Conservation (phyloP, 139 green algal genomes). For the Closterium sp. region DNA sequence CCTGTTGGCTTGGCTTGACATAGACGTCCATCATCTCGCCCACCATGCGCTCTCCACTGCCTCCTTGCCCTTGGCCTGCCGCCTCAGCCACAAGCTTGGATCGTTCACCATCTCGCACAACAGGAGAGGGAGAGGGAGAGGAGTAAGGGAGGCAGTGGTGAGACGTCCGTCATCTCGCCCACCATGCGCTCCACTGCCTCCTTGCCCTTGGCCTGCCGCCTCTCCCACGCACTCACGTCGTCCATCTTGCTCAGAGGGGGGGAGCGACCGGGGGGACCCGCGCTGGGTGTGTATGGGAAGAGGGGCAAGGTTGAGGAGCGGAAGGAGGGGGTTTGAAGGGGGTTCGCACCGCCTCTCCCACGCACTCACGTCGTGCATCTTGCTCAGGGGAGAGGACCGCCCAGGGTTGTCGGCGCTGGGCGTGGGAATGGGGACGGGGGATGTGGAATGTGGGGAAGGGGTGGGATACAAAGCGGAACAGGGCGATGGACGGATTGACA, state of each 20-base stretch:
- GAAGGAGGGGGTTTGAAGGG: too few relatives aligned
- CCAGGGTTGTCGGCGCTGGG: neutral
- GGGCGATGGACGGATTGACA: too few relatives aligned
- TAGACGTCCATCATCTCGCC: conserved; percentile 51
- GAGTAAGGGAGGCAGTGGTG: too few relatives aligned
- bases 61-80: conserved; percentile 33
- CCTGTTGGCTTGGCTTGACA: conserved; percentile 20
- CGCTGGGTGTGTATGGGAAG: neutral
- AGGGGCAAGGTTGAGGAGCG: too few relatives aligned
- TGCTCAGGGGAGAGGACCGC: conserved; percentile 15
- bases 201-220: conserved; percentile 33
- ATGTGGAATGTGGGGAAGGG: neutral
- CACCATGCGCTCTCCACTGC: conserved; percentile 42
- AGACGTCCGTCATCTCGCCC: conserved; percentile 46
- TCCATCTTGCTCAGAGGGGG: conserved; percentile 46
- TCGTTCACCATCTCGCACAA: conserved; percentile 49
- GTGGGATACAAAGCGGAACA: too few relatives aligned
- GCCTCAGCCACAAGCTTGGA: conserved; percentile 21
- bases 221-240: conserved; percentile 36
- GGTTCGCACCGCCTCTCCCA: conserved; percentile 35
- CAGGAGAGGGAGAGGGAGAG: neutral
- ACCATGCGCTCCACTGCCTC: conserved; percentile 39
- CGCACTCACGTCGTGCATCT: conserved; percentile 31
- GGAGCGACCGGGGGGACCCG: neutral
- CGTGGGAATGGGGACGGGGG: neutral